These are phyloP conservation scores for Coemansia erecta DNA, from an alignment of 192 early-diverging fungal species.

Conservation along the genomic window DNA sequence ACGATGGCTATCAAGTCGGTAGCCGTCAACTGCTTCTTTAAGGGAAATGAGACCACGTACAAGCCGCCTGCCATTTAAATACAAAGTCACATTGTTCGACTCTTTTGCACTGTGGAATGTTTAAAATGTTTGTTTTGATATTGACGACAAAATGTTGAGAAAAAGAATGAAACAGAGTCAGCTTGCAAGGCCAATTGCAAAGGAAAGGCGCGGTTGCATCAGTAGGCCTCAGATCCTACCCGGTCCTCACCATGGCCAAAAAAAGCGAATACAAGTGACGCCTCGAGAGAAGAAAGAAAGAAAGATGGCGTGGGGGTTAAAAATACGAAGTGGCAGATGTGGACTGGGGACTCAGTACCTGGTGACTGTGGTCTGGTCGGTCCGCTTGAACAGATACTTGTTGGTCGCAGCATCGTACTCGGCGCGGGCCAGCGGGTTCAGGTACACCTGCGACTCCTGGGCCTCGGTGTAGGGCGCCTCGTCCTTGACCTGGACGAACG, in stretches of 20 bases:
- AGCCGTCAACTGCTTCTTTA: slow-evolving; percentile 52
- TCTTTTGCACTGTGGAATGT: slow-evolving; percentile 5
- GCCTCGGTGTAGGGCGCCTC: slow-evolving; percentile 13
- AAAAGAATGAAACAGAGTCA: slow-evolving; percentile 1
- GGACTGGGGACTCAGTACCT: neutral
- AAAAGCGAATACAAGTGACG: neutral
- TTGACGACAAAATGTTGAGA: neutral
- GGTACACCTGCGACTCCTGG: slow-evolving; percentile 16
- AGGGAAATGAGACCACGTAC: slow-evolving; percentile 56
- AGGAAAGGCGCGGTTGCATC: slow-evolving; percentile 19
- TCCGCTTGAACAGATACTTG: slow-evolving; percentile 43
- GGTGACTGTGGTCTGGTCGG: slow-evolving; percentile 25
- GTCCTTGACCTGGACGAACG: slow-evolving; percentile 37
- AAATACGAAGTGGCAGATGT: neutral
- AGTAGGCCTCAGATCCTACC: slow-evolving; percentile 17
- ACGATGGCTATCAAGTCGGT: slow-evolving; percentile 55
- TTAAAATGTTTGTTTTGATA: neutral
- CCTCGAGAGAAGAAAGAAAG: slow-evolving; percentile 1
- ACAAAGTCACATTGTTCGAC: neutral
- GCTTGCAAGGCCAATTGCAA: neutral
- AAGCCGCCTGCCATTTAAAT: slow-evolving; percentile 11
- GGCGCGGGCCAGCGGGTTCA: slow-evolving; percentile 17
- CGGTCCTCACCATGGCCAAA: slow-evolving; percentile 3
- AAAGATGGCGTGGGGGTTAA: neutral
- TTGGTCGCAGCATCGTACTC: slow-evolving; percentile 18